A percentile compares a stretch with the other conserved stretches of the same genome.
These are phyloP conservation scores for Cenchrus fungigraminus DNA, from an alignment of 176 grass and related monocot genomes.

Conservation along the genomic window DNA sequence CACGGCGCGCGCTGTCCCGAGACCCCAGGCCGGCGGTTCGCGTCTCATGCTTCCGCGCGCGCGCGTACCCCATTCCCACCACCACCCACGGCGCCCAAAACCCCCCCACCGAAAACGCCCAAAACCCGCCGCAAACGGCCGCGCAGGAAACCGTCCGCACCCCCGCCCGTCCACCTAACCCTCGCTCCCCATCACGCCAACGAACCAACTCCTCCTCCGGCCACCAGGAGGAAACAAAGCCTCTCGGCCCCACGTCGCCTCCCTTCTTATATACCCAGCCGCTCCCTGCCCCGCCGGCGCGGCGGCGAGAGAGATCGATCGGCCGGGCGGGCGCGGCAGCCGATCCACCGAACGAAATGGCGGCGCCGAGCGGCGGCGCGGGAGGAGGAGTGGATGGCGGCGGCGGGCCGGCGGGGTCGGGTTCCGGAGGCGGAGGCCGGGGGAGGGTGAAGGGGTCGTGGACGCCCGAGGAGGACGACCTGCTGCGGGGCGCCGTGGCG, in stretches of 20 bases:
- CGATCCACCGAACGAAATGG: background rate
- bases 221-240: too few relatives aligned
- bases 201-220: background rate
- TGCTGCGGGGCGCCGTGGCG: slow-evolving; percentile 55
- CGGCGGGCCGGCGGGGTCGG: background rate
- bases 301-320: background rate
- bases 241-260: background rate
- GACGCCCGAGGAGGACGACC: slow-evolving; percentile 85
- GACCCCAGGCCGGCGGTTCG: slow-evolving; percentile 21
- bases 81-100: background rate
- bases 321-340: background rate
- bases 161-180: slow-evolving; percentile 34
- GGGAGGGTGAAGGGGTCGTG: slow-evolving; percentile 87
- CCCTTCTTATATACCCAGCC: slow-evolving; percentile 25
- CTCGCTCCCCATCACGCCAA: slow-evolving; percentile 2
- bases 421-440: background rate
- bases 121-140: slow-evolving; percentile 39
- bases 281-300: background rate
- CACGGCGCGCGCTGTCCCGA: background rate
- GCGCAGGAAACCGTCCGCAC: slow-evolving; percentile 23
- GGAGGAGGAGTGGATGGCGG: background rate
- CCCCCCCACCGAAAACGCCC: slow-evolving; percentile 31
- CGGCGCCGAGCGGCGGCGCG: background rate
- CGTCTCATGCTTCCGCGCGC: background rate
- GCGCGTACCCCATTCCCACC: background rate